Conservation (phyloP, 2,329 filamentous ascomycete genomes). For the Setomelanomma holmii region DNA sequence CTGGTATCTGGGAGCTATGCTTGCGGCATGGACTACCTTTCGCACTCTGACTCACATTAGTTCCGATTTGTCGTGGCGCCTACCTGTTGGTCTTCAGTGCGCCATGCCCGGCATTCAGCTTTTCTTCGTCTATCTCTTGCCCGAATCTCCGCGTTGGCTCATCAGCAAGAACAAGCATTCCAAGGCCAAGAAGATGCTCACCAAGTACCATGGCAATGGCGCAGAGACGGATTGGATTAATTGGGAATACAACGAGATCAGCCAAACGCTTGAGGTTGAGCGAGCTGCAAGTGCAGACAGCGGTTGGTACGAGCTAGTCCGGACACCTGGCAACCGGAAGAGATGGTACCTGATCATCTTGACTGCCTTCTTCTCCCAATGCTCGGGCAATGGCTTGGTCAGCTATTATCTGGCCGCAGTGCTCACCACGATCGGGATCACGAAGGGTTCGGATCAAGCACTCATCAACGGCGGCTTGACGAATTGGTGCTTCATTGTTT, state of each 20-base stretch:
- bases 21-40: conserved; percentile 28
- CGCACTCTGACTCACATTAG: conserved; percentile 19
- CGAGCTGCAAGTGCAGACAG: conserved; percentile 14
- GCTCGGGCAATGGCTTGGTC: conserved; percentile 21
- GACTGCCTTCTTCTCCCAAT: conserved; percentile 25
- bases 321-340: conserved; percentile 25
- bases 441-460: conserved; percentile 45
- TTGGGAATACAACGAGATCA: conserved; percentile 26
- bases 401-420: conserved; percentile 23
- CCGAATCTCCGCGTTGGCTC: conserved; percentile 58
- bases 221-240: conserved; percentile 19
- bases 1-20: conserved; percentile 36
- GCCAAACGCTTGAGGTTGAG: conserved; percentile 19
- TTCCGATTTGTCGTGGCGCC: conserved; percentile 57
- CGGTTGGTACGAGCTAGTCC: conserved; percentile 23
- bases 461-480: conserved; percentile 60
- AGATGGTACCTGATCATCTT: conserved; percentile 21
- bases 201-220: conserved; percentile 26
- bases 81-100: conserved; percentile 66
- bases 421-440: conserved; percentile 27
- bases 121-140: conserved; percentile 63
- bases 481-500: conserved; percentile 67
- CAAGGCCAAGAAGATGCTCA: conserved; percentile 13
- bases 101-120: conserved; percentile 67
- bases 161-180: conserved; percentile 19